Evolutionary conservation across 2,329 filamentous ascomycete species (phyloP), one percentile per base, ranked within the genome.

Genomic region (Microdochium bolleyi): DNA sequence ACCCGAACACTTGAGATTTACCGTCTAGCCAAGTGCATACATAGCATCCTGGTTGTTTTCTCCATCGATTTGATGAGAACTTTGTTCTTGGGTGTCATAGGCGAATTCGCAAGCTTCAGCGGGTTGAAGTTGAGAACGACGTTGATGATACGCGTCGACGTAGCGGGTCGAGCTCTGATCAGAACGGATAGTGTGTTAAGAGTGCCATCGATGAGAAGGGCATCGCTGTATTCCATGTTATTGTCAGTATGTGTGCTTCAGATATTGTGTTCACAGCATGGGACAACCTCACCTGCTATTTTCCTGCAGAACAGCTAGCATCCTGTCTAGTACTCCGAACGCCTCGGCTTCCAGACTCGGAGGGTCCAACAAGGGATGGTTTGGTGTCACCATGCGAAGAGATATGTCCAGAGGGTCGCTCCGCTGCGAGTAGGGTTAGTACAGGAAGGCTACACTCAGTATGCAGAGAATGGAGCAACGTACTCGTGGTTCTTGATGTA

Each of bases 41-140:
- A 77, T 49, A 99, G 73, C 59, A 91, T 84, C 61, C 91, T 83
- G 2, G 88, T 88, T 24, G 94, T 99, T 65, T 95, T 90, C 68
- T 96, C 92, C 84, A 99, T 94, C 4, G 92, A 97, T 69, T 86
- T 90, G 56, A 95, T 80, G 61, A 92, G 83, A 55, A 99, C 87
- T 61, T 87, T 90, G 50, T 82, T 80, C 64, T 85, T 89, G 2
- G 89, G 80, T 1, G 88, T 92, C 74, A 95, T 81, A 3, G 87
- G 85, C 2, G 83, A 82, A 61, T 83, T 87, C 53, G 88, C 89
- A 58, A 89, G 80, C 68, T 88, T 90, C 48, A 96, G 73, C 1
- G 94, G 94, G 64, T 96, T 96, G 77, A 96, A 99, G 67, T 84
- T 91, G 59, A 99, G 77, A 27, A 97, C 78, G 16, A 89, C 84